Percentiles rank a stretch among this genome's conserved stretches.
phyloP scores from a whole-genome alignment of 2,329 filamentous ascomycete species.

The Colletotrichum nymphaeae region DNA sequence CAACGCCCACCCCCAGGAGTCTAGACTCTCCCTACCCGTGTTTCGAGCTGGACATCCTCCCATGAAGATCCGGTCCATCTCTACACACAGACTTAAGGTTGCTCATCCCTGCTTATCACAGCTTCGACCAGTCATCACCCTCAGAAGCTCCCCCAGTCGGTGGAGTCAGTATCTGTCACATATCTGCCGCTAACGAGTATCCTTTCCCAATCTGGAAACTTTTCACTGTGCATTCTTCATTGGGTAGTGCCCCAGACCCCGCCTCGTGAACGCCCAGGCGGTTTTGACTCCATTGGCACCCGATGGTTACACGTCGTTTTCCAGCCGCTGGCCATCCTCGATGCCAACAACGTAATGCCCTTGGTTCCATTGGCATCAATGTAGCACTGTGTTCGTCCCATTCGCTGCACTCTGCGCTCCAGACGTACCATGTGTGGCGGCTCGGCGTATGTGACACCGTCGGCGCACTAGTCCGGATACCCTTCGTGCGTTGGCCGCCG shows the following conservation, averaged over 20 bases:
- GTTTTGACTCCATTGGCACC: slow-evolving; percentile 5
- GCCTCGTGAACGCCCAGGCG: not conserved
- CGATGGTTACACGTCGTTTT: not conserved
- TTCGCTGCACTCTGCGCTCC: slow-evolving; percentile 4
- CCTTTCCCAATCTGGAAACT: slow-evolving; percentile 10
- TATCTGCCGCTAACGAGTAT: not conserved
- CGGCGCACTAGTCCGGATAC: not conserved
- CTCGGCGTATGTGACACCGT: not conserved
- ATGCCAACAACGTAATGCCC: not conserved
- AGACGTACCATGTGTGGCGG: not conserved
- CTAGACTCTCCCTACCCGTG: not conserved
- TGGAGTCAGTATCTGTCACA: not conserved
- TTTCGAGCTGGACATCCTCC: not conserved
- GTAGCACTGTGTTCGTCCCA: slow-evolving; percentile 17
- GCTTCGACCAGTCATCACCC: not conserved
- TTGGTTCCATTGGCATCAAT: not conserved
- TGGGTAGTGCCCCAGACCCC: not conserved
- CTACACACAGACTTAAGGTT: not conserved
- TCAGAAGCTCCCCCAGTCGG: not conserved
- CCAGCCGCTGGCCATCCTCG: no score
- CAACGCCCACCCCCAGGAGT: not conserved
- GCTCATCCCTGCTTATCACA: slow-evolving; percentile 5
- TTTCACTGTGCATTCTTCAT: slow-evolving; percentile 11
- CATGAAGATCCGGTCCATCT: not conserved
- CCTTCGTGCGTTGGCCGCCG: not conserved